Conservation (phyloP, 768 basidiomycete species). For the Amanita inopinata region DNA sequence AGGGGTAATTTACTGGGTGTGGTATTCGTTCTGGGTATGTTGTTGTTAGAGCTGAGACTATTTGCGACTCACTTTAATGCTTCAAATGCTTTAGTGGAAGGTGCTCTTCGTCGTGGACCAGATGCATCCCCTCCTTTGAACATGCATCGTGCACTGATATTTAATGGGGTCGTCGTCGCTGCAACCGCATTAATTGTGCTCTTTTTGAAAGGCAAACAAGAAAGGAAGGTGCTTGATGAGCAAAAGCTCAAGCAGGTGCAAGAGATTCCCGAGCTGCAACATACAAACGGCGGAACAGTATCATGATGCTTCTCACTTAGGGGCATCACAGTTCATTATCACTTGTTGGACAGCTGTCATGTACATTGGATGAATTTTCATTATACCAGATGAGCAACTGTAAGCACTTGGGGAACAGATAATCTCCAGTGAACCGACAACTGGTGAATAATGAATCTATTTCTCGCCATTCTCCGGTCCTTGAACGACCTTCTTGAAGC, state of each 20-base stretch:
- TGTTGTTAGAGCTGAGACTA: neutral
- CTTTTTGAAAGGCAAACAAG: constrained; percentile 50
- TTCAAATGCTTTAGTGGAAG: constrained; percentile 36
- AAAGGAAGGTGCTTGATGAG: constrained; percentile 53
- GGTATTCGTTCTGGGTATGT: constrained; percentile 51
- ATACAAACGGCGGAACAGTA: neutral
- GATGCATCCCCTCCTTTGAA: constrained; percentile 61
- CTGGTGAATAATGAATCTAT: too few species aligned
- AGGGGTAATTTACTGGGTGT: constrained; percentile 64
- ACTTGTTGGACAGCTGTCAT: too few species aligned
- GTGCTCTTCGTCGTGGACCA: constrained; percentile 54
- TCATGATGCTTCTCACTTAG: neutral
- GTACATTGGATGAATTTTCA: too few species aligned
- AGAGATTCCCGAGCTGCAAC: constrained; percentile 2
- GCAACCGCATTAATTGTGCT: constrained; percentile 31
- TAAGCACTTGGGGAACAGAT: too few species aligned
- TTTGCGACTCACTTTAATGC: neutral
- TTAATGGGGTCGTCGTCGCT: constrained; percentile 47
- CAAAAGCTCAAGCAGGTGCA: constrained; percentile 23
- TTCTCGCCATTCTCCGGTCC: too few species aligned
- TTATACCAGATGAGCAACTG: too few species aligned
- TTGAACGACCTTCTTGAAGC: constrained; percentile 47
- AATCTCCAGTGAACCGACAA: too few species aligned
- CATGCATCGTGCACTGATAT: constrained; percentile 59
- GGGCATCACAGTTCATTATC: too few species aligned